Evolutionary conservation across 2,329 filamentous ascomycete species (phyloP).

Genomic region (Neonectria coccinea): DNA sequence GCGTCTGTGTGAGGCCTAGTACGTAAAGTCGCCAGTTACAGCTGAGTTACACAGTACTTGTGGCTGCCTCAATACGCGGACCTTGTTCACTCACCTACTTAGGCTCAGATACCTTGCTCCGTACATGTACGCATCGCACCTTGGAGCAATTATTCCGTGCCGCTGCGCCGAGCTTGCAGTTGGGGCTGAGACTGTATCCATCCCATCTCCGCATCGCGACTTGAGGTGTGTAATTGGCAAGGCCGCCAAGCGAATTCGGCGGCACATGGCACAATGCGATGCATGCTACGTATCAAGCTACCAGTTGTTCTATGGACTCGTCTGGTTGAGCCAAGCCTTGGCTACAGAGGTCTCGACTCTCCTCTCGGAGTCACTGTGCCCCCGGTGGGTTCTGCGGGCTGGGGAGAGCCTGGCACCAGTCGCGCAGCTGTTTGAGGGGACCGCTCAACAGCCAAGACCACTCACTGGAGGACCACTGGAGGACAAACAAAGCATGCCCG

Average conservation of each 20-base stretch:
- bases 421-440: conserved; percentile 6
- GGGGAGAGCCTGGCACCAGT: conserved; percentile 14
- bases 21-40: conserved; percentile 1
- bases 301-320: conserved; percentile 30
- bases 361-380: conserved; percentile 25
- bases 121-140: neutral
- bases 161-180: neutral
- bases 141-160: neutral
- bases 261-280: conserved; percentile 33
- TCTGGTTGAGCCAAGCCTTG: conserved; percentile 45
- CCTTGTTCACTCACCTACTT: neutral
- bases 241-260: conserved; percentile 39
- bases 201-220: conserved; percentile 10
- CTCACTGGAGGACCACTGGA: conserved; percentile 4
- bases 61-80: neutral
- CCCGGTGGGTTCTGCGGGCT: conserved; percentile 35
- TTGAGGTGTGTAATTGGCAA: conserved; percentile 26
- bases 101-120: neutral
- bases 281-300: conserved; percentile 21
- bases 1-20: neutral
- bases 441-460: conserved; percentile 30
- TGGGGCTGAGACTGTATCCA: neutral
- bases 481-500: conserved; percentile 9
- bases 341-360: conserved; percentile 45
- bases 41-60: neutral